Evolutionary conservation across 1,284 basidiomycete genomes (phyloP).

Genomic region (Ganoderma leucocontextum): DNA sequence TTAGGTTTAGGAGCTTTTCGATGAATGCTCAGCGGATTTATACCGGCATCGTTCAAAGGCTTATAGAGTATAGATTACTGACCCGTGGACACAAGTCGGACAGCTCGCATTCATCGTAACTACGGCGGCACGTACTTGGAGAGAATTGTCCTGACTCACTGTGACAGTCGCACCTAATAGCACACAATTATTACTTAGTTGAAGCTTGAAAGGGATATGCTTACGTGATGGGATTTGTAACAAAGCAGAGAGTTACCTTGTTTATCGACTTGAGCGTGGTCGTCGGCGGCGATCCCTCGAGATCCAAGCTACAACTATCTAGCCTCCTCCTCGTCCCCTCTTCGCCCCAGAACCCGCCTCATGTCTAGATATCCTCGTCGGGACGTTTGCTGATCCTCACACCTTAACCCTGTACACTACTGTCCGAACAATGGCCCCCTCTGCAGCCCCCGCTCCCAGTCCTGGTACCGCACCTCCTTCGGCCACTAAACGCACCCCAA

Average conservation of each 20-base stretch:
- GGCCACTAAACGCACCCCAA: slow-evolving; percentile 29
- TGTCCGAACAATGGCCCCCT: slow-evolving; percentile 27
- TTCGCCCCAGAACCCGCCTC: neutral
- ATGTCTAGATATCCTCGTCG: slow-evolving; percentile 7
- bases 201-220: neutral
- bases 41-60: too few species aligned
- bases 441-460: slow-evolving; percentile 22
- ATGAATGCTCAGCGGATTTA: too few species aligned
- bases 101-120: too few species aligned
- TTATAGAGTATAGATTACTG: too few species aligned
- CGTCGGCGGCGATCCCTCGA: neutral
- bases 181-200: neutral
- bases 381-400: neutral
- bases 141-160: too few species aligned
- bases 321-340: slow-evolving; percentile 3
- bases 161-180: neutral
- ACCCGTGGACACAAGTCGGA: too few species aligned
- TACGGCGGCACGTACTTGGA: too few species aligned
- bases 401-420: slow-evolving; percentile 28
- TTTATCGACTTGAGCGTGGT: slow-evolving; percentile 8
- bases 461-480: slow-evolving; percentile 23
- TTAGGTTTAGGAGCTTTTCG: too few species aligned
- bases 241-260: slow-evolving; percentile 3
- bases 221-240: slow-evolving; percentile 12
- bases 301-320: slow-evolving; percentile 6